Evolutionary conservation across 352 stramenopile genomes (phyloP).

Genomic region (Ophiocytium majus): DNA sequence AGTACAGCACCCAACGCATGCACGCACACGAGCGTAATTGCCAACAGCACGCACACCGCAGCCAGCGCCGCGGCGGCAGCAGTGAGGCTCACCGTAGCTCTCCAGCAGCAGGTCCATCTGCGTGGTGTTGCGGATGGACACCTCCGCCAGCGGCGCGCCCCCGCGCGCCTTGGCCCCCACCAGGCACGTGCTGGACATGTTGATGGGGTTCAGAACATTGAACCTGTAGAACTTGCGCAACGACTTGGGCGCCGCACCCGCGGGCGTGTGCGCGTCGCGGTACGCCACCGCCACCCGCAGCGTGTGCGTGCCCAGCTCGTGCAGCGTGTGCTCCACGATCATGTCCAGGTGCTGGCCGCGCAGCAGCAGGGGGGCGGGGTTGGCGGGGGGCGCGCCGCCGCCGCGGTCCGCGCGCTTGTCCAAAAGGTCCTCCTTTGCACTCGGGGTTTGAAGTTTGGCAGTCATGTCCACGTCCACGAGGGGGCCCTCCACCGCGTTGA

Average conservation of each 20-base stretch:
- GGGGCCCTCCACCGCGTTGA: conserved; percentile 62
- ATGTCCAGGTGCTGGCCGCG: conserved; percentile 77
- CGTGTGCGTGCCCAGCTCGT: conserved; percentile 61
- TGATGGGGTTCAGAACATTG: conserved; percentile 77
- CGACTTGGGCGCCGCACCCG: conserved; percentile 73
- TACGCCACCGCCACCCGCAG: conserved; percentile 64
- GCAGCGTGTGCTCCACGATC: conserved; percentile 81
- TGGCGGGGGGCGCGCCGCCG: conserved; percentile 62
- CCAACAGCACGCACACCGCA: no score
- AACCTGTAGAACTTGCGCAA: conserved; percentile 86
- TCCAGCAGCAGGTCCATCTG: conserved; percentile 54
- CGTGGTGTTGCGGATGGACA: conserved; percentile 51
- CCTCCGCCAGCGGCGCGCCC: conserved; percentile 41
- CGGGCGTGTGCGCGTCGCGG: conserved; percentile 56
- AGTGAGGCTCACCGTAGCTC: conserved; percentile 17
- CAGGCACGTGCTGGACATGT: conserved; percentile 59
- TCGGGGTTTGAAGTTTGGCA: conserved; percentile 73
- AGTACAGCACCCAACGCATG: no score
- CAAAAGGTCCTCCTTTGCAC: conserved; percentile 28
- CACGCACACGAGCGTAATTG: no score
- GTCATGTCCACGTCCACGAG: conserved; percentile 53
- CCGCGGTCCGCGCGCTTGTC: conserved; percentile 44
- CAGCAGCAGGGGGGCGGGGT: conserved; percentile 69
- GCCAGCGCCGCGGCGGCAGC: no score
- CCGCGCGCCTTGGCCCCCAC: no score